These are phyloP conservation scores for Aspergillus intermedius DNA, from an alignment of 2,329 filamentous ascomycete genomes.

Conservation along the genomic window DNA sequence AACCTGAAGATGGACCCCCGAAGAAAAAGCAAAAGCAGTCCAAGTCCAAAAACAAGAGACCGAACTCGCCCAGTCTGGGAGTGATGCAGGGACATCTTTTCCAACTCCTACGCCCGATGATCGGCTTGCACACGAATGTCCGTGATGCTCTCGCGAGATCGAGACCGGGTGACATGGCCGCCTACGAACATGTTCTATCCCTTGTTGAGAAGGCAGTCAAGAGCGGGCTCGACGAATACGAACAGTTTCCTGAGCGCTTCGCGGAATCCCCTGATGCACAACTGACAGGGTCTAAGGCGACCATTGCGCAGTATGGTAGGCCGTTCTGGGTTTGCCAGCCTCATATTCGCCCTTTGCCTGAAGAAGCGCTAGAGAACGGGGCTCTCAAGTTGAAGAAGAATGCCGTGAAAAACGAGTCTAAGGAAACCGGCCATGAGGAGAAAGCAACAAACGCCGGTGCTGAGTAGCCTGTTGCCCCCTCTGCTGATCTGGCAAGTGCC, in stretches of 20 bases:
- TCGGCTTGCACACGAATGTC: constrained; percentile 72
- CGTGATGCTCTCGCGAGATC: constrained; percentile 73
- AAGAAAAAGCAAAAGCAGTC: constrained; percentile 36
- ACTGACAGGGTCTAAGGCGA: constrained; percentile 46
- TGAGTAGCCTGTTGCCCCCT: constrained; percentile 7
- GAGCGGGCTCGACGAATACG: constrained; percentile 63
- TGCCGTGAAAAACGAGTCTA: constrained; percentile 11
- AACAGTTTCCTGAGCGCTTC: constrained; percentile 36
- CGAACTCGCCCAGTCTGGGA: constrained; percentile 60
- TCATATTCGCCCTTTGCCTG: constrained; percentile 76
- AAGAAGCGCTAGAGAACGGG: constrained; percentile 78
- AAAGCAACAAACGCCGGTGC: neutral
- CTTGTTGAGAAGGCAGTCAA: constrained; percentile 72
- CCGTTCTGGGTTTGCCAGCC: constrained; percentile 91
- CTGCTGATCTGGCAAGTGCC: constrained; percentile 7
- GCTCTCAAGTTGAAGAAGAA: constrained; percentile 70
- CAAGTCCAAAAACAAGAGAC: constrained; percentile 39
- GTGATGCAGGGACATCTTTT: constrained; percentile 91
- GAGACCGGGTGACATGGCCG: constrained; percentile 62
- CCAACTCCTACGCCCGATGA: constrained; percentile 76
- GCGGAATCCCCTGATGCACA: constrained; percentile 30
- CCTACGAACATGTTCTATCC: constrained; percentile 67
- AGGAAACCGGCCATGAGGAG: constrained; percentile 2
- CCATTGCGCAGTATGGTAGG: constrained; percentile 65
- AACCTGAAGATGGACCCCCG: constrained; percentile 44